Evolutionary conservation across 331 rosid genomes (phyloP), one percentile per base, ranked within the genome.

Genomic region (Pyracantha coccinea): DNA sequence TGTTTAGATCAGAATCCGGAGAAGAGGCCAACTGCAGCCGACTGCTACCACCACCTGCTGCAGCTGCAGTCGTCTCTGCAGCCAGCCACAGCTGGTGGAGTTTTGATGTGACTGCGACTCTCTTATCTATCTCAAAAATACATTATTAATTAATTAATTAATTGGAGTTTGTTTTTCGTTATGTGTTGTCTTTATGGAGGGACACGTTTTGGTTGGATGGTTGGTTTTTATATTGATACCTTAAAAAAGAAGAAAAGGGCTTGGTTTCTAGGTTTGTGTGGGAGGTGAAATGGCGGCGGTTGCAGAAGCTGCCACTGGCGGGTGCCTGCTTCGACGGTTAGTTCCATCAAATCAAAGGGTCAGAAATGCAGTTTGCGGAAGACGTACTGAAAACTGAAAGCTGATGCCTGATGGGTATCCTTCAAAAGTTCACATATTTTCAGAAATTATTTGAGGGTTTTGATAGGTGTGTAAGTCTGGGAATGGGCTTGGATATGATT

Each of bases 1-100:
- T 94, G 99, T 73, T 81, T 94, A 90, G 97, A 92, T 24, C 93
- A 83, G 76, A 94, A 87, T 76, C 89, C 97, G 6, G 99, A 94
- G 85, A 87, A 79, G 41, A 83, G 99, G 66, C 99, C 97, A 3
- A 92, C 96, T 25, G 99, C 93, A 23, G 99, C 99, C 53, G 99
- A 94, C 80, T 94, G 97, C 72, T 94, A 94, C 85, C 99, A 91
- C 89, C 96, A 90, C 76, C 83, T 94, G 88, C 83, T 94, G 54
- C 99, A 94, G 90, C 80, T 94, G 19, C 98, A 93, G 89, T 83
- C 91, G 0, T 85, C 95, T 38, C 69, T 87, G 81, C 81, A 28
- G 68, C 76, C 89, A 35, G 86, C 68, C 38, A 38, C 83, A 14
- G 58, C 78, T 4, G 82, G 79, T 6, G 91, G 77, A 6, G 82